Evolutionary conservation across 2,329 filamentous ascomycete genomes (phyloP).

Genomic region (Passalora sequoiae): DNA sequence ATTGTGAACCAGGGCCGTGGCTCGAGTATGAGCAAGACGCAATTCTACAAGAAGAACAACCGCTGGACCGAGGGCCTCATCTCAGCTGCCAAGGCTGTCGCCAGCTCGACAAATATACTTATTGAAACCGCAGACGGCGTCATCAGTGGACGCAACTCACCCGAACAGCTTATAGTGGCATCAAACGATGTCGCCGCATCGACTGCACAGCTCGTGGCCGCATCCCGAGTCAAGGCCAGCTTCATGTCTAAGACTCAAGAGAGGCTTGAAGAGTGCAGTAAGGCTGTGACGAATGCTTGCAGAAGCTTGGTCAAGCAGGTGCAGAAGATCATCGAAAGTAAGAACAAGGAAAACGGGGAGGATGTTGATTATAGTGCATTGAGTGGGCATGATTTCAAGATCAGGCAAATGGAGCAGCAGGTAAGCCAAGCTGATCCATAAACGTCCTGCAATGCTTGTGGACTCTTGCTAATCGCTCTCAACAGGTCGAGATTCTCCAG

Average conservation of each 20-base stretch:
- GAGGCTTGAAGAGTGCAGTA: conserved; percentile 80
- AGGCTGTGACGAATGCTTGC: conserved; percentile 87
- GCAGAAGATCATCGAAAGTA: conserved; percentile 86
- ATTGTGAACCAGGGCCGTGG: conserved; percentile 92
- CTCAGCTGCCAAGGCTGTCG: conserved; percentile 93
- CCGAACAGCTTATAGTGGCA: conserved; percentile 95
- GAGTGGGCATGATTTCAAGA: conserved; percentile 94
- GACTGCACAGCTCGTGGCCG: conserved; percentile 92
- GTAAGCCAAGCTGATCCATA: conserved; percentile 57
- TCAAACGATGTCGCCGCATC: conserved; percentile 95
- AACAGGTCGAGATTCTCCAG: conserved; percentile 90
- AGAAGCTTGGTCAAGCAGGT: conserved; percentile 85
- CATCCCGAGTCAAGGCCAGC: conserved; percentile 90
- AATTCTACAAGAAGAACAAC: conserved; percentile 99
- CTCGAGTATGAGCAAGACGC: conserved; percentile 66
- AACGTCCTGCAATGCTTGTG: too few relatives aligned
- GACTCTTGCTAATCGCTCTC: conserved; percentile 12
- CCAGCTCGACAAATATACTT: conserved; percentile 84
- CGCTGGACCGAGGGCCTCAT: conserved; percentile 98
- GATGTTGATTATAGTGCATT: conserved; percentile 82
- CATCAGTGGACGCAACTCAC: conserved; percentile 82
- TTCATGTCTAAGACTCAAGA: conserved; percentile 99
- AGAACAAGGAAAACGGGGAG: conserved; percentile 71
- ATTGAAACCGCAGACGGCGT: conserved; percentile 98
- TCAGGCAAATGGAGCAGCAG: conserved; percentile 99